Percentiles rank a stretch among this genome's conserved stretches.
Conservation (phyloP, 106 monocot species). For the Chionographis japonica region DNA sequence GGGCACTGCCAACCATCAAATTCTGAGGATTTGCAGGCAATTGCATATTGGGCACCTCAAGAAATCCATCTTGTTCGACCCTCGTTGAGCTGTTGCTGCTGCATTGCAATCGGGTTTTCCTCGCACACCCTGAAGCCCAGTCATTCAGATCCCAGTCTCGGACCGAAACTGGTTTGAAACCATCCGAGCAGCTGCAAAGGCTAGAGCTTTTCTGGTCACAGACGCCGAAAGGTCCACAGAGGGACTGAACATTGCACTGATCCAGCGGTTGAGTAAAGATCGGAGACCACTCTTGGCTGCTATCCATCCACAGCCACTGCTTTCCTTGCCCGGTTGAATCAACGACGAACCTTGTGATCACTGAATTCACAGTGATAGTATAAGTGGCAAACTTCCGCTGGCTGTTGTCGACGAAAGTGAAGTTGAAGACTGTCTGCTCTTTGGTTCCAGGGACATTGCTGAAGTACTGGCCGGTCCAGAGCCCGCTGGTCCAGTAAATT, state of each 20-base stretch:
- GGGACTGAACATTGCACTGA: neutral
- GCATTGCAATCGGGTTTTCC: slow-evolving; percentile 21
- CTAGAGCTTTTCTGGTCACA: slow-evolving; percentile 7
- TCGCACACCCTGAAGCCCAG: slow-evolving; percentile 25
- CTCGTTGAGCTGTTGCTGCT: neutral
- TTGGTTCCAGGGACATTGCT: slow-evolving; percentile 8
- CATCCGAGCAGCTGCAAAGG: slow-evolving; percentile 15
- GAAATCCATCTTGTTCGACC: slow-evolving; percentile 15
- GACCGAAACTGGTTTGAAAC: slow-evolving; percentile 5
- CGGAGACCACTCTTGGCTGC: neutral
- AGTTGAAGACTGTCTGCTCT: neutral
- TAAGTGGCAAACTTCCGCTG: slow-evolving; percentile 17
- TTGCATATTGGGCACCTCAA: slow-evolving; percentile 12
- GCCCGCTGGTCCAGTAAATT: slow-evolving; percentile 24
- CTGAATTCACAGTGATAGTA: neutral
- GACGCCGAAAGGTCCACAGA: slow-evolving; percentile 10
- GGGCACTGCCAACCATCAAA: neutral
- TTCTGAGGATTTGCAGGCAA: slow-evolving; percentile 19
- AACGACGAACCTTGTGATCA: slow-evolving; percentile 14
- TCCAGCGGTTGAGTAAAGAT: neutral
- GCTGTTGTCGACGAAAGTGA: slow-evolving; percentile 4
- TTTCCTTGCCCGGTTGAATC: slow-evolving; percentile 16
- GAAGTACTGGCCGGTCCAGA: slow-evolving; percentile 28
- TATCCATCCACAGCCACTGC: slow-evolving; percentile 6
- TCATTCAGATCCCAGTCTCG: slow-evolving; percentile 25